Evolutionary conservation across 116 monocot genomes (phyloP).

Genomic region (Zostera marina): DNA sequence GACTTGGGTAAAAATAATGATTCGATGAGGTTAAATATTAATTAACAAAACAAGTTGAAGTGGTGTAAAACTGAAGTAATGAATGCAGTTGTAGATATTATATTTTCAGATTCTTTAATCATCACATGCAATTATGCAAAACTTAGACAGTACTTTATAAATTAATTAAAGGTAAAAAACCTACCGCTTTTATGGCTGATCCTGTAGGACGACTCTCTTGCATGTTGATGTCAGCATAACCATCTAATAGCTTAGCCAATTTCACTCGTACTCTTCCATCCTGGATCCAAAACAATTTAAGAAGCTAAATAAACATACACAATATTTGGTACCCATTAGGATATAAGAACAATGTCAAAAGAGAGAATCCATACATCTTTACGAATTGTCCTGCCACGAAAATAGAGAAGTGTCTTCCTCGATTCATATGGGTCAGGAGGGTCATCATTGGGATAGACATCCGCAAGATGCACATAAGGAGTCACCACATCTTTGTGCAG

Average conservation of each 20-base stretch:
- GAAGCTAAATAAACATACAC: neutral
- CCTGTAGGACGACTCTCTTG: conserved; percentile 71
- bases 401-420: conserved; percentile 72
- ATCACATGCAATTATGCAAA: no score
- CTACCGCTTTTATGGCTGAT: conserved; percentile 70
- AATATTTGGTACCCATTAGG: neutral
- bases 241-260: conserved; percentile 55
- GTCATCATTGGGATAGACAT: conserved; percentile 50
- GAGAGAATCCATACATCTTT: conserved; percentile 60
- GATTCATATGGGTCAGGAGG: conserved; percentile 58
- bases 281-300: conserved; percentile 17
- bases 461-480: conserved; percentile 81
- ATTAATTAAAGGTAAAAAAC: conserved; percentile 1
- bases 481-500: conserved; percentile 77
- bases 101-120: no score
- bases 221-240: conserved; percentile 45
- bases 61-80: no score
- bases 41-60: no score
- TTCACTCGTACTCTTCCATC: conserved; percentile 68
- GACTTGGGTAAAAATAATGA: no score
- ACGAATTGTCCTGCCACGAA: conserved; percentile 79
- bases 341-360: neutral
- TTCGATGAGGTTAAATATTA: no score
- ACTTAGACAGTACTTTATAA: no score
- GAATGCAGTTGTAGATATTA: no score